Evolutionary conservation across 2,329 filamentous ascomycete species (phyloP), one percentile per base, ranked within the genome.

Genomic region (Chrysoporthe deuterocubensis): DNA sequence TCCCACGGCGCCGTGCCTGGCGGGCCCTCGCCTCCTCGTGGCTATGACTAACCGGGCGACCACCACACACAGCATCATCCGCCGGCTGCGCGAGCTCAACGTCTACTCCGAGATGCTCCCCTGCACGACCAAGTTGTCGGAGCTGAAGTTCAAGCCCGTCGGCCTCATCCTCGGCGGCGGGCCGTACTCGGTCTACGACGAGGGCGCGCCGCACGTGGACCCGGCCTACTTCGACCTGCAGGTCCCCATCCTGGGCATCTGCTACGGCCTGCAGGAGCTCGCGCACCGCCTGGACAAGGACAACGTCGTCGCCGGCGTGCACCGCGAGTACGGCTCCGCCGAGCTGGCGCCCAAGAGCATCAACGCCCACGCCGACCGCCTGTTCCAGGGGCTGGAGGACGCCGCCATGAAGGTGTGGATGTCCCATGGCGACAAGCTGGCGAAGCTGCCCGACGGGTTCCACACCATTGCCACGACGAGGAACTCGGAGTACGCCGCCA

Each of bases 41-140:
- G 50, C 50, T 16, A 44, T 42, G 40, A 26, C 57, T 60, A 32
- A 60, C 57, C 37, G n/a, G 11, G 16, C 50, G 26, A 40, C 18
- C 7, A n/a, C 57, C n/a, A 2, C 26, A 2, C 26, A 40, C 32
- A 70, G 68, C 50, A 93, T 94, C 75, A 89, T 89, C 11, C 85
- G 92, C 65, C 88, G 92, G 44, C 85, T 96, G 40, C 87, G 93
- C 73, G 88, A 91, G 73, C 86, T 96, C 79, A 91, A 90, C 81
- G 87, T 96, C 78, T 97, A 92, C 83, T 89, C 89, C 70, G 94
- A 97, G 82, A 91, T 97, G 90, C 88, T 96, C 56, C 92, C 92
- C 32, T 97, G 94, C 80, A 96, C 91, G 58, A 89, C 91, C 74
- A 95, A 95, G 83, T 80, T 96, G 32, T 82, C 87, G 7, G 92